These are phyloP conservation scores for Aspergillus homomorphus DNA, from an alignment of 495 filamentous ascomycete species.

Conservation along the genomic window DNA sequence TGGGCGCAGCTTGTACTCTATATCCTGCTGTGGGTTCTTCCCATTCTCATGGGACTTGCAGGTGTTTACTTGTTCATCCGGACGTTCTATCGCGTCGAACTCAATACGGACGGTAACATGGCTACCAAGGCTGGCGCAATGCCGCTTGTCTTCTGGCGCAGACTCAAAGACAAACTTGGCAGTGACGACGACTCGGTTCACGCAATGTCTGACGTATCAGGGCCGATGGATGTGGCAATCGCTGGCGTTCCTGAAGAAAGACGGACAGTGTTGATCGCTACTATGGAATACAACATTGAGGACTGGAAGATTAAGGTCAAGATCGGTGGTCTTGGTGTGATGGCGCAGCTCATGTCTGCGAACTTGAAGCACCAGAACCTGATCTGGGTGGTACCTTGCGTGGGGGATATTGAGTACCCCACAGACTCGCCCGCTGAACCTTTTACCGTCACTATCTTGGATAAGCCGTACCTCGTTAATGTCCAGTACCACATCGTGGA, in stretches of 20 bases:
- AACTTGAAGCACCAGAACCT: slow-evolving; percentile 4
- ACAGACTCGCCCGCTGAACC: neutral
- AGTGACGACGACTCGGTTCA: neutral
- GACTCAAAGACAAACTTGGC: slow-evolving; percentile 11
- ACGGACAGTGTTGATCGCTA: slow-evolving; percentile 1
- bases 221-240: slow-evolving; percentile 9
- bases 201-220: slow-evolving; percentile 30
- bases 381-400: slow-evolving; percentile 2
- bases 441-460: neutral
- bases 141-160: slow-evolving; percentile 11
- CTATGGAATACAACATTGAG: slow-evolving; percentile 5
- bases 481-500: neutral
- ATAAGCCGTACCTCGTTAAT: neutral
- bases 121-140: slow-evolving; percentile 12
- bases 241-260: slow-evolving; percentile 17
- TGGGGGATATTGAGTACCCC: slow-evolving; percentile 1
- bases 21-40: slow-evolving; percentile 43
- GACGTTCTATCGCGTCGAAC: slow-evolving; percentile 51
- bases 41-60: slow-evolving; percentile 35
- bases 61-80: slow-evolving; percentile 44
- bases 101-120: slow-evolving; percentile 39
- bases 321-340: slow-evolving; percentile 2
- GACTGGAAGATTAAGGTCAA: slow-evolving; percentile 4
- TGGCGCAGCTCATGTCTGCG: slow-evolving; percentile 3
- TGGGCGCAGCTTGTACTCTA: slow-evolving; percentile 42